Percentiles rank a stretch among this genome's conserved stretches.
Conservation (phyloP, 169 alveolate species). For the Plasmodium knowlesi region DNA sequence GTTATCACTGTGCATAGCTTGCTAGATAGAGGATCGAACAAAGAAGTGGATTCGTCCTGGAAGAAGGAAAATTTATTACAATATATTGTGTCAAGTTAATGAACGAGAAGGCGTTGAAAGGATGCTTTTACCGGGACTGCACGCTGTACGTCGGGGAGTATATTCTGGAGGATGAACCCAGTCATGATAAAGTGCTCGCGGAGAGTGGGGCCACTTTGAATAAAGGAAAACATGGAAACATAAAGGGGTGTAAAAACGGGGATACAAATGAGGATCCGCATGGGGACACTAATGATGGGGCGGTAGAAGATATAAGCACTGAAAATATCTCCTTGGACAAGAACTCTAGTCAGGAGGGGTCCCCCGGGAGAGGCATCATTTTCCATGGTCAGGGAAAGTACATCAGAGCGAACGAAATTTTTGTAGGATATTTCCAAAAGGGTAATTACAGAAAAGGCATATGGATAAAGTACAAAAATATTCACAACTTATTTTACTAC, state of each 20-base stretch:
- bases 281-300: not conserved
- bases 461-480: slow-evolving; percentile 59
- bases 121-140: slow-evolving; percentile 27
- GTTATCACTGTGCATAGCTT: not conserved
- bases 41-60: not conserved
- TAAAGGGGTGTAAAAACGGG: not conserved
- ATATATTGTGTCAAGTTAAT: not conserved
- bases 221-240: not conserved
- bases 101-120: slow-evolving; percentile 13
- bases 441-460: slow-evolving; percentile 49
- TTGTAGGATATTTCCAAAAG: slow-evolving; percentile 18
- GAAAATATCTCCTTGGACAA: not conserved
- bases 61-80: not conserved
- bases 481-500: slow-evolving; percentile 51
- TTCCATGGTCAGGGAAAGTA: slow-evolving; percentile 57
- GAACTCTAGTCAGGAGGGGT: not conserved
- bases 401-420: slow-evolving; percentile 31
- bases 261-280: not conserved
- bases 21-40: not conserved
- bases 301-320: not conserved
- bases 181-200: not conserved
- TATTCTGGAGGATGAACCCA: not conserved
- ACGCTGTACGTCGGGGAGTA: slow-evolving; percentile 52
- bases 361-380: not conserved
- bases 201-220: not conserved